phyloP scores from a whole-genome alignment of 352 stramenopile genomes.

The Saprolegnia diclina region DNA sequence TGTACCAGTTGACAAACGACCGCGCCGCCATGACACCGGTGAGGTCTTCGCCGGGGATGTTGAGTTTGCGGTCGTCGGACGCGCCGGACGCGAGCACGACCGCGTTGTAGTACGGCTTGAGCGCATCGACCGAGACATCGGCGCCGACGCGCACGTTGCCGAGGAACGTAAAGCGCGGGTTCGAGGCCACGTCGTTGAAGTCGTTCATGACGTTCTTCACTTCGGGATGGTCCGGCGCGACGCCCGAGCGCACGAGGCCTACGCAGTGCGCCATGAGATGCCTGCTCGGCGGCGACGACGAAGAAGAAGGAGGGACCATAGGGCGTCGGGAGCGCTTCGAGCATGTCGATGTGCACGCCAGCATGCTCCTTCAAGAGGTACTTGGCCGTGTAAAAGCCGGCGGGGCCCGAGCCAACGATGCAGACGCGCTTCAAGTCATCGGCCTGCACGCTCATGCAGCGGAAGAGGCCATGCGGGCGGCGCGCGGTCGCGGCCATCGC shows the following conservation, averaged over 20 bases:
- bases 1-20: conserved; percentile 99
- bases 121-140: conserved; percentile 82
- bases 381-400: conserved; percentile 92
- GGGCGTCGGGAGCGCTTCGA: conserved; percentile 92
- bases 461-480: too few relatives aligned
- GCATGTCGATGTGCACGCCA: conserved; percentile 76
- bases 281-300: not conserved
- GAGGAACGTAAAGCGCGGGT: conserved; percentile 82
- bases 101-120: conserved; percentile 89
- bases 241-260: conserved; percentile 93
- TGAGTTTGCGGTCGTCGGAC: conserved; percentile 81
- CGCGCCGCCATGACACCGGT: conserved; percentile 27
- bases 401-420: conserved; percentile 86
- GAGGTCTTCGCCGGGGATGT: conserved; percentile 79
- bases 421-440: conserved; percentile 49
- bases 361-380: conserved; percentile 87
- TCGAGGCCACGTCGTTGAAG: conserved; percentile 88
- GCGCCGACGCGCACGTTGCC: conserved; percentile 85
- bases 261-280: not conserved
- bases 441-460: not conserved
- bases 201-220: conserved; percentile 98
- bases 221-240: conserved; percentile 97
- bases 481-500: not conserved
- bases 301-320: conserved; percentile 53
- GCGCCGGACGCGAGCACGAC: conserved; percentile 96